Base-by-base conservation (phyloP, 2,329 filamentous ascomycete genomes). In the Neospermospora avenae region DNA sequence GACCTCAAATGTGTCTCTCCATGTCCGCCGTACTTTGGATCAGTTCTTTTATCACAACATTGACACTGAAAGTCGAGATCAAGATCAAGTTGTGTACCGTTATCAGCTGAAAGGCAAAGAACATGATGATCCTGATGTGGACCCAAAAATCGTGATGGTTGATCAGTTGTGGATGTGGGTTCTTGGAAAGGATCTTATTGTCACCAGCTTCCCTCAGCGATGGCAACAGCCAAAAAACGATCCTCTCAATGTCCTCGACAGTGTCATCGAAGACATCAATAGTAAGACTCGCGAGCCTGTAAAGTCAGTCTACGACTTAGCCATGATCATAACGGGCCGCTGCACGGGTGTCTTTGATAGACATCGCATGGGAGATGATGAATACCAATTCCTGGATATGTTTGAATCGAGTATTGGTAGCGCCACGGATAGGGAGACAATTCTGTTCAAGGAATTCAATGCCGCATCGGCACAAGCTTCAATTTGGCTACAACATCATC, bases 111-210 rank as follows among this genome's bases (percentile, higher is more conserved):
- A 60, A 51, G 57, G 59, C 11, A 58, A 58, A 41, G 58, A 54
- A 35, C 34, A 54, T 4, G 39, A 53, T 39, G 58, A 55, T 25
- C 37, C 56, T 11, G 57, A 64, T 1, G 48, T 61, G 35, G 62
- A 69, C 44, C 66, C 67, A 5, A 67, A 65, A 16, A 65, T 78
- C 2, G 61, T 78, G 5, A 78, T 78, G 76, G 75, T 77, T 0
- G 77, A 78, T 39, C 76, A 78, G 55, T 69, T 78, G 0, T 78
- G 77, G 76, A 71, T 78, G 70, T 78, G 75, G 75, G 70, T 78
- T 24, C 61, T 77, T 0, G 76, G 76, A 25, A 66, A 71, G 59
- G 58, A 65, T 24, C 49, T 68, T 25, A 62, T 69, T 4, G 61
- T 68, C 1, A 69, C 65, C 6, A 46, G 63, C 4, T 69, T 68